These are phyloP conservation scores for Forsythia viridissima DNA, from an alignment of 257 asterid species.

Conservation along the genomic window DNA sequence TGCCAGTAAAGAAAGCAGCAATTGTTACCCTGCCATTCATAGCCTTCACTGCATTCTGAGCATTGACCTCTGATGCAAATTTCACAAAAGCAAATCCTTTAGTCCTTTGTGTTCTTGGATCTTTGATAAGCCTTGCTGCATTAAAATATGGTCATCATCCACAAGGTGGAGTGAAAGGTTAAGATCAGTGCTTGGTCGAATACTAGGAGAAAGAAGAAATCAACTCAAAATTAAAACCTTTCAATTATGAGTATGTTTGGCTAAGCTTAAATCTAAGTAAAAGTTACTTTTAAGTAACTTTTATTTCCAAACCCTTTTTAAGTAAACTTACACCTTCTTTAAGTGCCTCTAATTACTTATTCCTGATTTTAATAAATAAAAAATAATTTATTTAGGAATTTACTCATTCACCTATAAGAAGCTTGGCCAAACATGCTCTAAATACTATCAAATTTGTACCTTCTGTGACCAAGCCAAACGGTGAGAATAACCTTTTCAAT, in stretches of 20 bases:
- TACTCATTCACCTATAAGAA: not conserved
- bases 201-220: not conserved
- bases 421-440: not conserved
- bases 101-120: slow-evolving; percentile 58
- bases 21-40: slow-evolving; percentile 64
- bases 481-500: slow-evolving; percentile 57
- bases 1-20: not conserved
- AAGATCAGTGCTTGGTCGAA: not conserved
- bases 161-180: not conserved
- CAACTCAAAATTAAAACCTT: not conserved
- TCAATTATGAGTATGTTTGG: not conserved
- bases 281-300: not conserved
- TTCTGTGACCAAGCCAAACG: slow-evolving; percentile 57
- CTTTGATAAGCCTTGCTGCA: slow-evolving; percentile 68
- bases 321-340: not conserved
- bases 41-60: slow-evolving; percentile 58
- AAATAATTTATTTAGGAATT: not conserved
- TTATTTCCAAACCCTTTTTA: not conserved
- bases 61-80: slow-evolving; percentile 59
- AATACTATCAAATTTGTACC: slow-evolving; percentile 32
- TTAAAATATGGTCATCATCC: not conserved
- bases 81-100: slow-evolving; percentile 79
- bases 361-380: not conserved
- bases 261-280: not conserved
- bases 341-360: not conserved